Percentiles rank a stretch among this genome's conserved stretches.
phyloP scores from a whole-genome alignment of 2,329 filamentous ascomycete species.

The Colletotrichum sp. region DNA sequence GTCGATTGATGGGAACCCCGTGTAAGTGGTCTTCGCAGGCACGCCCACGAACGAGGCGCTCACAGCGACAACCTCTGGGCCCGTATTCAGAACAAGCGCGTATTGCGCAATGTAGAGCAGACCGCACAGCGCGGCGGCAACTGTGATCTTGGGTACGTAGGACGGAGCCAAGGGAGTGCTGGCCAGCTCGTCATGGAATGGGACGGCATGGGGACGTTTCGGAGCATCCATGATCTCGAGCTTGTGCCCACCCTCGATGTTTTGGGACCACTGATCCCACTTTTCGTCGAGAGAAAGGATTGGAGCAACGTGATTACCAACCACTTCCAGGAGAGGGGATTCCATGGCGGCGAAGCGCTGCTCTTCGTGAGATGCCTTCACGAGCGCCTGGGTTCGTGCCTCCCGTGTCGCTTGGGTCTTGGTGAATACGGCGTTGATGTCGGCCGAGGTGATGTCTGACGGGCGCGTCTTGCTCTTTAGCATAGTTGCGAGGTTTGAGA shows the following conservation, averaged over 20 bases:
- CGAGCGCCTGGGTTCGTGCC: constrained; percentile 6
- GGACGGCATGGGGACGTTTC: constrained; percentile 6
- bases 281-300: background rate
- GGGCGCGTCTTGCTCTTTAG: background rate
- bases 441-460: constrained; percentile 10
- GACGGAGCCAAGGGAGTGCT: background rate
- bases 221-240: constrained; percentile 12
- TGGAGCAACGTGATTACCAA: background rate
- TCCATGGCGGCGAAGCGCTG: constrained; percentile 25
- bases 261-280: background rate
- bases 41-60: background rate
- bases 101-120: background rate
- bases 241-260: background rate
- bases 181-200: constrained; percentile 24
- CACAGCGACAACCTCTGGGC: background rate
- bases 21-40: background rate
- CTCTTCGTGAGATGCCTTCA: constrained; percentile 18
- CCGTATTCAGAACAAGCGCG: background rate
- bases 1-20: background rate
- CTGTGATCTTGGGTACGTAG: background rate
- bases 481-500: constrained; percentile 23
- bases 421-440: constrained; percentile 18
- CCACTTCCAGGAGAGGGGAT: constrained; percentile 6
- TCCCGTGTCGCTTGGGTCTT: constrained; percentile 25
- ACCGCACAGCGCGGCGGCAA: background rate